Evolutionary conservation across 2,329 filamentous ascomycete species (phyloP), one percentile per base, ranked within the genome.

Genomic region (Leptoxyphium fumago): DNA sequence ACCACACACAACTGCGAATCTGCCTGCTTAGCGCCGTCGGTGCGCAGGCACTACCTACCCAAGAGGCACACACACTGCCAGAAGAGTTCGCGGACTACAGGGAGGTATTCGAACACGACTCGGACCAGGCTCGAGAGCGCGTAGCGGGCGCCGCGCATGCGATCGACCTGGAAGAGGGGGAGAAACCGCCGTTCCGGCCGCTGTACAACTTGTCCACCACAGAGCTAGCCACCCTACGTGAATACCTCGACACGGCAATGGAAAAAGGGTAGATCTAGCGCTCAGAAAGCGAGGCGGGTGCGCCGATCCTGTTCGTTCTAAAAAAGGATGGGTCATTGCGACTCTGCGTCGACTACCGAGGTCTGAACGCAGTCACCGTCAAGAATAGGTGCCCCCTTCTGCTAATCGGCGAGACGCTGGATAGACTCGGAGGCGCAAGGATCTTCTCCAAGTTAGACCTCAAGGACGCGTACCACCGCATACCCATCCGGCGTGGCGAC

Each of bases 341-440:
- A 3, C 36, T 61, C 10, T 61, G 50, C 45, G 45, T 63, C 2
- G 50, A 64, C 40, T 63, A 61, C 38, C 13, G 47, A 21, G 38
- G 42, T 1, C 42, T 64, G 26, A 64, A 64, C 41, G 17, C 38
- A 3, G 48, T 62, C 18, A 63, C 50, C 1, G 42, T 52, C 13
- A 64, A 64, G 43, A 52, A 62, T 45, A 21, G 44, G 2, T 59
- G 59, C 15, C 46, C 48, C 15, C 9, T 46, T 38, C 50, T 43
- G 10, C 39, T 61, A 40, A 55, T 61, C 30, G 47, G n/a, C 7
- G 45, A 61, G 43, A 43, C 53, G 29, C 46, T 51, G 14, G 43
- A 60, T 39, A 11, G 38, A 5, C 39, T 61, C 2, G 41, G 42
- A 21, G 42, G 45, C 9, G 49, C 43, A 14, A 47, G 49, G 26